Evolutionary conservation across 495 filamentous ascomycete species (phyloP), one percentile per base, ranked within the genome.

Genomic region (Symbiotaphrina buchneri): DNA sequence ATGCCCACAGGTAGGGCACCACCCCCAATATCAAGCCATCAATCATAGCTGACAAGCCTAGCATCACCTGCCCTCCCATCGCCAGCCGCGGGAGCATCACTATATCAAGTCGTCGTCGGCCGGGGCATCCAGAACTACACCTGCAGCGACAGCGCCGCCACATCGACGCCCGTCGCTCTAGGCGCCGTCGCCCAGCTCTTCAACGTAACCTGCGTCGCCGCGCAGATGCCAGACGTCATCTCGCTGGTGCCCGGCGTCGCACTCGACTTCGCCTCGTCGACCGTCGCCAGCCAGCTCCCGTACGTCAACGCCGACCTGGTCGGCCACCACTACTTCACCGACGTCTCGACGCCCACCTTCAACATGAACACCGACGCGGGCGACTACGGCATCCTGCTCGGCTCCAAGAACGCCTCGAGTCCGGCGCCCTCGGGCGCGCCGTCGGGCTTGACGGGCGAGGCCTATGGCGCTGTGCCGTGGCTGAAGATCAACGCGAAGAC

Each of bases 91-190:
- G 48, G 47, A 32, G 37, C 66, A 21, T 49, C 44, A 8, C 56
- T 81, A 33, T 63, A 66, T 47, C 61, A 65, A 45, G 58, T 81
- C 39, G 65, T 60, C 32, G 35, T 81, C 32, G 76, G 74, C 39
- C 69, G 69, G 20, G 76, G 76, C 32, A 68, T 72, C 37, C 76
- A 83, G 41, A 83, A 83, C 55, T 83, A 83, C 55, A 74, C 65
- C 17, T 83, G 76, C 46, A 34, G 41, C 6, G 32, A 41, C 10
- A 33, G 40, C n/a, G 41, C 49, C 28, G 40, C 46, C 15, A 39
- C 44, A 4, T 34, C 43, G 11, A 26, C 38, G 10, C 49, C 63
- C 3, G 35, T 39, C 1, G 46, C 63, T 17, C 44, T 49, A 22
- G 76, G 76, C 16, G 75, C 75, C 17, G 51, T 68, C 11, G 78